Base-by-base conservation (phyloP, 2,329 filamentous ascomycete species). In the Hawksworthiomyces lignivorus region DNA sequence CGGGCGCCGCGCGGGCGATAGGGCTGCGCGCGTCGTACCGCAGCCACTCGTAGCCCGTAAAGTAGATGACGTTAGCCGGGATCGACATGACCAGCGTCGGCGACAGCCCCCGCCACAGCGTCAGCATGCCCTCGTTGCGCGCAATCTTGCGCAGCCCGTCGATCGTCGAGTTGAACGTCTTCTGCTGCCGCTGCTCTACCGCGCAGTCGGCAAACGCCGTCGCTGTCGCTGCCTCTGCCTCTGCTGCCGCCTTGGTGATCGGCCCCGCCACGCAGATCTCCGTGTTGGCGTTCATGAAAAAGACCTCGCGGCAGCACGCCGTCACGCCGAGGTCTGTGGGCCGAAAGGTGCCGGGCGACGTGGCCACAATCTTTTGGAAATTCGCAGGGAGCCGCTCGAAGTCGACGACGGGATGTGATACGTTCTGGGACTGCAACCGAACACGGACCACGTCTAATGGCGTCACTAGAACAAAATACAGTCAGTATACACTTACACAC, bases 41-140 rank as follows among this genome's bases (percentile, higher is more conserved):
- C 45, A 98, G 62, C 84, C 88, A 96, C 57, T 98, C 92, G 62
- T 98, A 98, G 29, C 92, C 92, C 11, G 92, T 94, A 56, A 97
- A 96, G 64, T 98, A 98, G 51, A 98, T 97, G 52, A 98, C 92
- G 59, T 98, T 98, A 20, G 82, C 87, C 0, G 92, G 92, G 6
- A 98, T 76, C 0, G 88, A 82, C 92, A 98, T 98, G 50, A 88
- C 75, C 18, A 98, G 68, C 0, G 92, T 98, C 0, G 92, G 90
- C n/a, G 86, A 94, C 5, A 98, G 68, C 0, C 92, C 92, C 47
- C 92, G 77, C 90, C 92, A 98, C 27, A 98, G 65, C 2, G 89
- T 92, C 20, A 77, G 75, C 11, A 88, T 57, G 1, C 92, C 92
- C 65, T 98, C 92, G 58, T 97, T 88, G 36, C 87, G 80, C 14